phyloP scores from a whole-genome alignment of 352 stramenopile species.

The Globisporangium nunn region DNA sequence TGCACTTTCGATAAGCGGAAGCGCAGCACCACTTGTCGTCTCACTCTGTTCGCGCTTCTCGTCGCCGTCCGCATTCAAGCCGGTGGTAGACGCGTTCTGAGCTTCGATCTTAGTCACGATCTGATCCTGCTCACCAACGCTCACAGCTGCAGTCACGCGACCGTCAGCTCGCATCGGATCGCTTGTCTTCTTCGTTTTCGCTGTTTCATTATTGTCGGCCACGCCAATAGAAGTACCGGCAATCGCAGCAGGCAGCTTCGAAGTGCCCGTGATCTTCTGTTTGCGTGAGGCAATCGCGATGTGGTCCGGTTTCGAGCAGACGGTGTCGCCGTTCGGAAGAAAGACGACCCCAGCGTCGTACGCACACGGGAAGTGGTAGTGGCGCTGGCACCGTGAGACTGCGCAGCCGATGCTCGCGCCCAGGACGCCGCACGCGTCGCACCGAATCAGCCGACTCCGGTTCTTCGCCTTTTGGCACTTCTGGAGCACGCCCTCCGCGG shows the following conservation, averaged over 20 bases:
- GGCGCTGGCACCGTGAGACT: constrained; percentile 76
- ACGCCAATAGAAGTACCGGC: background rate
- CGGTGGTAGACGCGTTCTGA: background rate
- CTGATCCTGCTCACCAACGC: background rate
- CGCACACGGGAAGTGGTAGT: constrained; percentile 93
- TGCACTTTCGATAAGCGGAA: background rate
- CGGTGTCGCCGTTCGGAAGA: constrained; percentile 60
- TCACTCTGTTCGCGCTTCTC: background rate
- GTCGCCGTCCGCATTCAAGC: background rate
- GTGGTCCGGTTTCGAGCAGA: constrained; percentile 46
- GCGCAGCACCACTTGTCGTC: too few relatives aligned
- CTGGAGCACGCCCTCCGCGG: constrained; percentile 54
- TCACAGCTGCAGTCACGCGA: background rate
- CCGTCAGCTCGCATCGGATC: too few relatives aligned
- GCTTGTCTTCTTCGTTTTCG: background rate
- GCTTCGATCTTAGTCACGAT: background rate
- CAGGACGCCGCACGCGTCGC: constrained; percentile 83
- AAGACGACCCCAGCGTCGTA: constrained; percentile 69
- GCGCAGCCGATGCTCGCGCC: constrained; percentile 91
- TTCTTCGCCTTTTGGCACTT: constrained; percentile 87
- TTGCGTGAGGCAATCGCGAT: constrained; percentile 40
- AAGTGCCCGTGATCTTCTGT: constrained; percentile 5
- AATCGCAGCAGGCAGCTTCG: background rate
- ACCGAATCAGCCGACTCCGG: constrained; percentile 85
- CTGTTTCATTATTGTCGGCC: background rate